phyloP scores from a whole-genome alignment of 192 early-diverging fungal genomes.

The Coemansia sp. region DNA sequence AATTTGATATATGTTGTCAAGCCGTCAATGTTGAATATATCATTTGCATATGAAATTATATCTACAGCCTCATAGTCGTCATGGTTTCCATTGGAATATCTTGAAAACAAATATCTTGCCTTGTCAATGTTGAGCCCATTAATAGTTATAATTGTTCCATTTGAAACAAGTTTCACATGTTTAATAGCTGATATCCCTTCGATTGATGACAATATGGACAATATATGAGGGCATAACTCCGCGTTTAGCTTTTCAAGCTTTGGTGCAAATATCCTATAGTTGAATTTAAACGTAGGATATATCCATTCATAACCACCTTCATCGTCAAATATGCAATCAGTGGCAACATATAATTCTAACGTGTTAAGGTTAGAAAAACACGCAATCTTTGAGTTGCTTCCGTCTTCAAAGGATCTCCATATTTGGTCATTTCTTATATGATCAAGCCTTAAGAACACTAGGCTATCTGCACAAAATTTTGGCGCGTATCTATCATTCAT shows the following conservation, averaged over 20 bases:
- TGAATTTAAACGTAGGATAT: neutral
- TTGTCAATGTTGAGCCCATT: neutral
- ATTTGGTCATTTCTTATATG: neutral
- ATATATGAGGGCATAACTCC: neutral
- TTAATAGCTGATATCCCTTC: neutral
- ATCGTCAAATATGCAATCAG: neutral
- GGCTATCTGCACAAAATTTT: neutral
- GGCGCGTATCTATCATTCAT: neutral
- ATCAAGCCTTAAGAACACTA: neutral
- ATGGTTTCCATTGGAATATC: neutral
- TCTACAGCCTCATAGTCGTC: neutral
- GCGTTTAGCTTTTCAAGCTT: neutral
- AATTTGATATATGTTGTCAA: neutral
- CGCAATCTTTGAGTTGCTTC: neutral
- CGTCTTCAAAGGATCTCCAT: neutral
- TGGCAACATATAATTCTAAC: neutral
- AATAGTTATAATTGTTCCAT: neutral
- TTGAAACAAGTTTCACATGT: neutral
- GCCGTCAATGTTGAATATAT: neutral
- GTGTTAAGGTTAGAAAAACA: neutral
- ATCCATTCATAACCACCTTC: neutral
- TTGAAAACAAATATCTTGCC: neutral
- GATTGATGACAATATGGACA: neutral
- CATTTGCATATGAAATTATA: neutral
- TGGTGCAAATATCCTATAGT: slow-evolving; percentile 2